These are phyloP conservation scores for Wickerhamomyces tratensis DNA, from an alignment of 805 yeast genomes.

Conservation along the genomic window DNA sequence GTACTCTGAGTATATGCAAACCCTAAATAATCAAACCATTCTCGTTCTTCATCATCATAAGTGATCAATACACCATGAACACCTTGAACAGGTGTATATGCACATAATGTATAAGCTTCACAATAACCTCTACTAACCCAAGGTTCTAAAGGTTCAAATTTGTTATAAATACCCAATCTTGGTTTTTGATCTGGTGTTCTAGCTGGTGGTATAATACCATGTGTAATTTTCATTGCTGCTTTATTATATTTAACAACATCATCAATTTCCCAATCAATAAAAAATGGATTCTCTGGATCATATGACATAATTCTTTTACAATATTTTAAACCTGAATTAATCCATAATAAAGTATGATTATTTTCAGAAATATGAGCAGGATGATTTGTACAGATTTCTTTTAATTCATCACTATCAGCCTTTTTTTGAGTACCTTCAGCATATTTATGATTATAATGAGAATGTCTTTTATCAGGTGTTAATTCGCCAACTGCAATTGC, in stretches of 20 bases:
- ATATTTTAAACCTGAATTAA: conserved; percentile 43
- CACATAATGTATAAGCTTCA: conserved; percentile 47
- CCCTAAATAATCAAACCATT: conserved; percentile 5
- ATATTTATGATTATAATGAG: conserved; percentile 2
- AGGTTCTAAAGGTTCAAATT: conserved; percentile 32
- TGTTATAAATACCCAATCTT: conserved; percentile 10
- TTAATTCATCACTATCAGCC: not conserved
- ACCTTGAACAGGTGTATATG: conserved; percentile 36
- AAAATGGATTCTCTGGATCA: conserved; percentile 4
- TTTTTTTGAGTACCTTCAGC: not conserved
- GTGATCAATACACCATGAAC: conserved; percentile 3
- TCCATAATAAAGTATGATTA: conserved; percentile 39
- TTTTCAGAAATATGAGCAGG: conserved; percentile 43
- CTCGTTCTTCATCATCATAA: conserved; percentile 2
- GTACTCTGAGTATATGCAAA: conserved; percentile 4
- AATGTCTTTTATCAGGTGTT: conserved; percentile 10
- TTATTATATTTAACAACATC: conserved; percentile 21
- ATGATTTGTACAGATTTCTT: conserved; percentile 42
- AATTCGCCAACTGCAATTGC: conserved; percentile 23
- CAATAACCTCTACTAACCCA: conserved; percentile 42
- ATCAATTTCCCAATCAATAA: conserved; percentile 1
- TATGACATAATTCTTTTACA: conserved; percentile 25
- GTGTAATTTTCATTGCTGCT: conserved; percentile 27
- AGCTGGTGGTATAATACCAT: conserved; percentile 39
- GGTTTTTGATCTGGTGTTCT: conserved; percentile 2